phyloP scores from a whole-genome alignment of 2,329 filamentous ascomycete species.

The Fusarium longipes region DNA sequence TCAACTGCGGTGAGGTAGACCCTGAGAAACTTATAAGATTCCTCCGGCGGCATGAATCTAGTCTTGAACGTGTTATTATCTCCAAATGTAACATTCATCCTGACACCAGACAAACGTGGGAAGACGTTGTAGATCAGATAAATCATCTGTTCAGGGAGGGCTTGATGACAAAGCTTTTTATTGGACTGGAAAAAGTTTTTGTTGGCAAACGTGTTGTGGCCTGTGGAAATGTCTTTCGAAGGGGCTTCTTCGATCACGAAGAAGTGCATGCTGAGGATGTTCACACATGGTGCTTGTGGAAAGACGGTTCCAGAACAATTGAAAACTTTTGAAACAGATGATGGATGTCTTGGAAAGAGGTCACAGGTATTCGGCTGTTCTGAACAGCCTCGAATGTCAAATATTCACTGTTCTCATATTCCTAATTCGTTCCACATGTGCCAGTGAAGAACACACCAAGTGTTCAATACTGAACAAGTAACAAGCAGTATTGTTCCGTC shows the following conservation, averaged over 20 bases:
- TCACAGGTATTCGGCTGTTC: too few relatives aligned
- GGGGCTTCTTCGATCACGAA: too few relatives aligned
- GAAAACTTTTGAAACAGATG: too few relatives aligned
- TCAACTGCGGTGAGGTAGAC: neutral
- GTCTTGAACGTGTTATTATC: fast-evolving
- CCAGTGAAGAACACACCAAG: neutral
- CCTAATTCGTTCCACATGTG: neutral
- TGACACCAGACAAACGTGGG: neutral
- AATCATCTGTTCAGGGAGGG: fast-evolving
- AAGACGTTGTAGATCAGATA: neutral
- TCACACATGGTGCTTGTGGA: too few relatives aligned
- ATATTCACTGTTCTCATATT: too few relatives aligned
- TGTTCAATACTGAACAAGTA: neutral
- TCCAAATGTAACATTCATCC: neutral
- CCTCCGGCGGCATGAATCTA: neutral
- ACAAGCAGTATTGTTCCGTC: neutral
- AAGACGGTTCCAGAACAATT: too few relatives aligned
- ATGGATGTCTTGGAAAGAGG: too few relatives aligned
- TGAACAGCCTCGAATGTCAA: too few relatives aligned
- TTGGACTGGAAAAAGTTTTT: too few relatives aligned
- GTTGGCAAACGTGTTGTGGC: too few relatives aligned
- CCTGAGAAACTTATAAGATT: neutral
- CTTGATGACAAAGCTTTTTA: neutral
- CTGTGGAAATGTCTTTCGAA: too few relatives aligned
- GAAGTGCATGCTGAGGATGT: too few relatives aligned